Evolutionary conservation across 2,329 filamentous ascomycete genomes (phyloP), one percentile per base, ranked within the genome.

Genomic region (Bipolaris bicolor): DNA sequence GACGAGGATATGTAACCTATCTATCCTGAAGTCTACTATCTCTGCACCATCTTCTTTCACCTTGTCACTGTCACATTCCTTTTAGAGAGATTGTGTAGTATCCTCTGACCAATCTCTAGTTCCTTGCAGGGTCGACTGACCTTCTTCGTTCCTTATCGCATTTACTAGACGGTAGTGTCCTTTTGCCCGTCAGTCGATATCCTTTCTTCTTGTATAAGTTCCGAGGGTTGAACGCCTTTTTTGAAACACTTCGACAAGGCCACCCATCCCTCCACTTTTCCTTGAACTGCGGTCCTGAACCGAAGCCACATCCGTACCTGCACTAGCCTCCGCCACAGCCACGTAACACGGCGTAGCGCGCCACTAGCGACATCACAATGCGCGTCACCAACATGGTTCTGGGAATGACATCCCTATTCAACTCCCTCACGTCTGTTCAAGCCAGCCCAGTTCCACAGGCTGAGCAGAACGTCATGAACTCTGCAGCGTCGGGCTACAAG

Each of bases 401-500:
- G 22, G 60, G 60, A 55, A 60, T 65, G 52, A 54, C 64, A 55
- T 56, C 55, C 53, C 53, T 70, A 47, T 57, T 73, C 47, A 61
- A 64, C n/a, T 47, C 70, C 9, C 48, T 59, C 16, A 43, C 62
- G 48, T 22, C 56, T 66, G n/a, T 58, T 49, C 57, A 60, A 22
- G 65, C 70, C 31, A 59, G 60, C 47, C 67, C 64, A 13, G 58
- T 75, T 33, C 69, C 71, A 44, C 64, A 61, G 45, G 52, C 52
- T 26, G 48, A 39, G 13, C 39, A 56, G 33, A 39, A 18, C 22
- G 64, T 69, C 50, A 54, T 55, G 43, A 54, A 60, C n/a, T 31
- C 60, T 11, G 62, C 63, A 34, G 59, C 62, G 54, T 60, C 68
- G n/a, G 72, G 72, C 20, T 75, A 68, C 62, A 75, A 63, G 54